Evolutionary conservation across 2,329 filamentous ascomycete genomes (phyloP).

Genomic region (Capronia coronata): DNA sequence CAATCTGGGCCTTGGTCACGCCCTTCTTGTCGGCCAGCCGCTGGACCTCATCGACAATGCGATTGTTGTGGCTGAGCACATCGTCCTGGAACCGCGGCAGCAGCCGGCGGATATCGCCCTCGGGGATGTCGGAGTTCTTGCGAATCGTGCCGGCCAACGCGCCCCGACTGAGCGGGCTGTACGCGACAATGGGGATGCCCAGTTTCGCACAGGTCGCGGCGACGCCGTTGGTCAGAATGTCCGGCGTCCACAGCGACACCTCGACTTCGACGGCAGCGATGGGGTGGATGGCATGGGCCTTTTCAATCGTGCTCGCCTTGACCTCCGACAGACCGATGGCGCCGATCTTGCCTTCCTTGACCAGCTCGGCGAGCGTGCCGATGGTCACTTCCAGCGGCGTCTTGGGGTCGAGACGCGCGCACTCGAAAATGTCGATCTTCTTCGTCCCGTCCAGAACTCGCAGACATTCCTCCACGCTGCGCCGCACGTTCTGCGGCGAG

Average conservation of each 20-base stretch:
- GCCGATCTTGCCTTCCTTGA: constrained; percentile 41
- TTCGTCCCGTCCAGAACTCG: constrained; percentile 48
- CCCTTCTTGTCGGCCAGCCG: constrained; percentile 42
- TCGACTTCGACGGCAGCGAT: constrained; percentile 57
- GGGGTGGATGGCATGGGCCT: constrained; percentile 47
- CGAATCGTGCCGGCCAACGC: constrained; percentile 45
- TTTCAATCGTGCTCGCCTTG: constrained; percentile 41
- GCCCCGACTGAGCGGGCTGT: constrained; percentile 55
- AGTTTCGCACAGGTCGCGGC: constrained; percentile 51
- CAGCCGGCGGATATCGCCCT: constrained; percentile 40
- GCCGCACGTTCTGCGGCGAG: constrained; percentile 49
- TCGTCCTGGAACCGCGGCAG: constrained; percentile 48
- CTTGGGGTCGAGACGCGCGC: constrained; percentile 51
- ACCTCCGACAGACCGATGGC: constrained; percentile 42
- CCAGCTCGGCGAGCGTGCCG: constrained; percentile 34
- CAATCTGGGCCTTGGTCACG: constrained; percentile 43
- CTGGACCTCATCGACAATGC: constrained; percentile 43
- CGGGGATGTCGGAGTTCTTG: constrained; percentile 44
- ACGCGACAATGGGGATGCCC: constrained; percentile 53
- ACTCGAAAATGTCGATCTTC: constrained; percentile 54
- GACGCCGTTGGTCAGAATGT: constrained; percentile 54
- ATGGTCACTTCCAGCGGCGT: constrained; percentile 46
- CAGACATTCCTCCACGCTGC: constrained; percentile 54
- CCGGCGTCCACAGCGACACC: constrained; percentile 51
- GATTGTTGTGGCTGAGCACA: constrained; percentile 46